Evolutionary conservation across 2,329 filamentous ascomycete genomes (phyloP).

Genomic region (Phyllosticta citrichinensis): DNA sequence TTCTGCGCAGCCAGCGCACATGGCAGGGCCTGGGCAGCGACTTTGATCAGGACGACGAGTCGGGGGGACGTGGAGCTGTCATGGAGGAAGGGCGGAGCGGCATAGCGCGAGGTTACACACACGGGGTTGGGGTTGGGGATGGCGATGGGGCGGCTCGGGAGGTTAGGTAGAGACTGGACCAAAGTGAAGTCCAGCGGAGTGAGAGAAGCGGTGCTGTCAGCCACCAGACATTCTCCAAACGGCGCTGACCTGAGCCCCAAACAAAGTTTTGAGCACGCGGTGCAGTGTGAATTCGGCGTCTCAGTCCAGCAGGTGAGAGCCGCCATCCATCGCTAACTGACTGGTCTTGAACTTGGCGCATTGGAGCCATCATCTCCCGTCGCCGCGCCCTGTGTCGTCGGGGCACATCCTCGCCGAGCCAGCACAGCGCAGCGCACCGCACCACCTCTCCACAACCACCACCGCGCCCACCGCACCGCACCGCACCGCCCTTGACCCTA

Average conservation of each 20-base stretch:
- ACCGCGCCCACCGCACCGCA: neutral
- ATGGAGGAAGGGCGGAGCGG: constrained; percentile 83
- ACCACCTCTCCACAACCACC: neutral
- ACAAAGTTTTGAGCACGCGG: neutral
- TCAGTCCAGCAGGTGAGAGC: neutral
- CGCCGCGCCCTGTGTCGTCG: neutral
- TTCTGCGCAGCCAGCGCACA: constrained; percentile 66
- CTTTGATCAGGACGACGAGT: constrained; percentile 58
- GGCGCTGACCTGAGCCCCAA: neutral
- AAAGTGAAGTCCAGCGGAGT: neutral
- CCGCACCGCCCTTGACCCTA: no score
- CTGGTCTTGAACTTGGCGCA: neutral
- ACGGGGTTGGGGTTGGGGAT: constrained; percentile 11
- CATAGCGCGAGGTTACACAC: constrained; percentile 70
- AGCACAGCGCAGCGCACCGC: neutral
- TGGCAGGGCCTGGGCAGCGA: constrained; percentile 92
- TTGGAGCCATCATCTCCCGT: neutral
- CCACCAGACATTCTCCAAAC: no score
- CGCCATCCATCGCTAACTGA: neutral
- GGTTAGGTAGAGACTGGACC: constrained; percentile 7
- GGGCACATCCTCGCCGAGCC: neutral
- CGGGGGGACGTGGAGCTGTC: constrained; percentile 46
- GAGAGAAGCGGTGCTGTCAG: neutral
- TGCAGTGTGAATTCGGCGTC: neutral
- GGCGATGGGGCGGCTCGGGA: constrained; percentile 51